Base-by-base conservation (phyloP, 768 basidiomycete genomes). In the Fomitopsis pulvina region DNA sequence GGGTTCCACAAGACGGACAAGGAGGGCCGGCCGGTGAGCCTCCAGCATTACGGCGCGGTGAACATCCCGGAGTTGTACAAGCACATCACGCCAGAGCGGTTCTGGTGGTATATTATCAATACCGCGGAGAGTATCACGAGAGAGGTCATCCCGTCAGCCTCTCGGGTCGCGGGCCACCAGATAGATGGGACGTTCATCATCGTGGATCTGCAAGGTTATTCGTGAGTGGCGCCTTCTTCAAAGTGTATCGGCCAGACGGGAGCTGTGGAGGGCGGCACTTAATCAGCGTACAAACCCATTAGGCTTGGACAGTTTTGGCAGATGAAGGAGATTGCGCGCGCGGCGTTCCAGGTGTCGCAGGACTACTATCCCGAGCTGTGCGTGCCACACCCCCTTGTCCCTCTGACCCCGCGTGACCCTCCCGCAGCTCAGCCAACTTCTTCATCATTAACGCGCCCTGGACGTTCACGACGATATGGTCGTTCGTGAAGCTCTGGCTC, bases 1-100 rank as follows among this genome's bases (percentile, higher is more conserved):
- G 86, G 77, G 56, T 87, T 85, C 57, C 86, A 89, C 64, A 87
- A 87, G 81, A 83, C 79, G 45, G 85, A 88, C 66, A 87, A 85
- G 74, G 72, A 77, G 71, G 86, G 86, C 18, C 80, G 84, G 9
- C 86, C 86, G 2, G 54, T 89, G 30, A 83, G 87, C 61, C 69
- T 89, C 39, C 79, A 87, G 32, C 70, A 70, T 46, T 76, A 87
- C 41, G 81, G 81, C 16, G 71, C 71, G 20, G 71, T 87, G 56
- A 76, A 85, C 27, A 57, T 63, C n/a, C 57, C 56, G 48, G 62
- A 59, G 45, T 51, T 68, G 14, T 63, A 65, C 53, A 62, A 66
- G 45, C 44, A 57, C 12, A 58, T 68, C 37, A 55, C 63, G 3
- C 58, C 60, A 2, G 65, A 65, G 46, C 60, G 61, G 24, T 63